Percentiles rank a stretch among this genome's conserved stretches.
Conservation (phyloP, 129 eudicot genomes). For the Flaveria ramosissima region DNA sequence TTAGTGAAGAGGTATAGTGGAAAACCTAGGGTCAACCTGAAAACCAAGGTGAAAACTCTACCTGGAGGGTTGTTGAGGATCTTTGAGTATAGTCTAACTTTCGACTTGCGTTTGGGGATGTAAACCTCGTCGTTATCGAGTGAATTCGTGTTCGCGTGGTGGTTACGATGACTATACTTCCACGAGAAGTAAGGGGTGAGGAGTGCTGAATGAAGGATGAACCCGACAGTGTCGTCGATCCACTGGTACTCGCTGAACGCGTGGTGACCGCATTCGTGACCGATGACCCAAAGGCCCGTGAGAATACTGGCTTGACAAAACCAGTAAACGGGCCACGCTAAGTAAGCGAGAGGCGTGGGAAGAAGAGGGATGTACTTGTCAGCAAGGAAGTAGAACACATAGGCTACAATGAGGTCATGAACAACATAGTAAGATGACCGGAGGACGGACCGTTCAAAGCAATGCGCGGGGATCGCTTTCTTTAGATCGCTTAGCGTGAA, state of each 20-base stretch:
- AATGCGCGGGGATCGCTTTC: conserved; percentile 44
- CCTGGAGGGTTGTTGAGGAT: conserved; percentile 44
- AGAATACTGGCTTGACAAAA: conserved; percentile 41
- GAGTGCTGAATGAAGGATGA: conserved; percentile 34
- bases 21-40: conserved; percentile 34
- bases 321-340: conserved; percentile 41
- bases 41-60: conserved; percentile 34
- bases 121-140: conserved; percentile 41
- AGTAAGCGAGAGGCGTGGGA: conserved; percentile 25
- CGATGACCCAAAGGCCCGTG: conserved; percentile 42
- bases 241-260: conserved; percentile 36
- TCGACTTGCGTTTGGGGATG: conserved; percentile 41
- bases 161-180: conserved; percentile 42
- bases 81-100: conserved; percentile 27
- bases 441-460: conserved; percentile 29
- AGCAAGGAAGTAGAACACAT: conserved; percentile 32
- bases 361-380: conserved; percentile 31
- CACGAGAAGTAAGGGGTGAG: conserved; percentile 40
- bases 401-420: conserved; percentile 37
- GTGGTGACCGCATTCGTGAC: conserved; percentile 42
- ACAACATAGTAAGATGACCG: conserved; percentile 37
- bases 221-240: conserved; percentile 39
- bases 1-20: conserved; percentile 38
- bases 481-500: conserved; percentile 38
- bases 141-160: conserved; percentile 42